Evolutionary conservation across 441 rosid genomes (phyloP), one percentile per base, ranked within the genome.

Genomic region (Sinapis alba): DNA sequence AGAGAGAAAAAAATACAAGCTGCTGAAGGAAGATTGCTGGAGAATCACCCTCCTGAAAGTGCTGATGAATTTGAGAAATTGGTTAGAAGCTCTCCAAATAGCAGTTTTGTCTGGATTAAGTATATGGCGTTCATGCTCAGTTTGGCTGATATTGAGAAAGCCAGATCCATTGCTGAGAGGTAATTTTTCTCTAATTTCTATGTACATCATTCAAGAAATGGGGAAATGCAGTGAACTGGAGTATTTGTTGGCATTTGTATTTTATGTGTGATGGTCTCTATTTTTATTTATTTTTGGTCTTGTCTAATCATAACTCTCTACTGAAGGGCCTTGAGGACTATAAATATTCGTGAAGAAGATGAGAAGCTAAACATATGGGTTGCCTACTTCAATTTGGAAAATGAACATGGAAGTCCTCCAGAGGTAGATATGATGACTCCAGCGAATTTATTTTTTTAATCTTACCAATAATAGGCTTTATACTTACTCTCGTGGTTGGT

Each of bases 101-200:
- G 90, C 85, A 96, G 99, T 78, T 92, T 90, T 72, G 81, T 88
- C 72, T 96, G 99, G 99, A 89, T 96, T 76, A 89, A 90, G 56
- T 96, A 93, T 76, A 88, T 96, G 97, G 93, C 90, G 50, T 90
- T 87, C 79, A 83, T 92, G 96, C 91, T 91, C 62, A 79, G 86
- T 50, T 72, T 88, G 84, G 92, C 94, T 72, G 90, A 93, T 80
- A 75, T 88, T 8, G 97, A 96, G 90, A 90, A 90, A 82, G 97
- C 99, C 61, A 96, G 99, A 15, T 86, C 93, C n/a, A 86, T 90
- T 26, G 97, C 97, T 63, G 98, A 96, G 83, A 91, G 99, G 99
- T 96, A 88, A 15, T 56, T 58, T 34, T 50, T 63, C 73, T 60
- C 45, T 45, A 28, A n/a, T 51, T 71, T 11, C 47, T 59, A 28